Evolutionary conservation across 495 filamentous ascomycete genomes (phyloP).

Genomic region (Lepidopterella palustris): DNA sequence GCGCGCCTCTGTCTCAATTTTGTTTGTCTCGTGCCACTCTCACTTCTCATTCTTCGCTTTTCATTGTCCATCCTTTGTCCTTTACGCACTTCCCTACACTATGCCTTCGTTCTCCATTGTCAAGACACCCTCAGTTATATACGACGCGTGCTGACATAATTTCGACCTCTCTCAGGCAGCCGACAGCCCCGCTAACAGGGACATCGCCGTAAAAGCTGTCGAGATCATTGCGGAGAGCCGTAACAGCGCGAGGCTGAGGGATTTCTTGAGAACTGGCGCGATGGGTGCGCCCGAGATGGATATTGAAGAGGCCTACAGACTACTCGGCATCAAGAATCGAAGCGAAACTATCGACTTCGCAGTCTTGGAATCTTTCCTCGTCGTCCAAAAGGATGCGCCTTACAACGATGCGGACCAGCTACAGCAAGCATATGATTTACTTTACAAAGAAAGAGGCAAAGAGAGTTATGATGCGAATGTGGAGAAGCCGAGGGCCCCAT

Average conservation of each 20-base stretch:
- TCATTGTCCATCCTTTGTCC: neutral
- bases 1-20: neutral
- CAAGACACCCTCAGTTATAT: neutral
- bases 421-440: slow-evolving; percentile 13
- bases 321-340: slow-evolving; percentile 50
- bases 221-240: slow-evolving; percentile 50
- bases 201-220: slow-evolving; percentile 49
- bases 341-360: slow-evolving; percentile 25
- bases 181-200: slow-evolving; percentile 45
- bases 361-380: slow-evolving; percentile 2
- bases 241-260: slow-evolving; percentile 48
- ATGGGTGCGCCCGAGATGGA: slow-evolving; percentile 50
- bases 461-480: neutral
- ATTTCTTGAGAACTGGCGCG: slow-evolving; percentile 52
- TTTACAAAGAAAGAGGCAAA: slow-evolving; percentile 12
- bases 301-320: slow-evolving; percentile 49
- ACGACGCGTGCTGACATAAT: neutral
- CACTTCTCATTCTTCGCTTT: neutral
- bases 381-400: slow-evolving; percentile 33
- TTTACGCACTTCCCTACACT: neutral
- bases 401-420: slow-evolving; percentile 3
- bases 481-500: neutral
- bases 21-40: neutral
- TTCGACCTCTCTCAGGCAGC: slow-evolving; percentile 23
- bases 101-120: neutral